phyloP scores from a whole-genome alignment of 768 basidiomycete species.

The Mycena rosella region DNA sequence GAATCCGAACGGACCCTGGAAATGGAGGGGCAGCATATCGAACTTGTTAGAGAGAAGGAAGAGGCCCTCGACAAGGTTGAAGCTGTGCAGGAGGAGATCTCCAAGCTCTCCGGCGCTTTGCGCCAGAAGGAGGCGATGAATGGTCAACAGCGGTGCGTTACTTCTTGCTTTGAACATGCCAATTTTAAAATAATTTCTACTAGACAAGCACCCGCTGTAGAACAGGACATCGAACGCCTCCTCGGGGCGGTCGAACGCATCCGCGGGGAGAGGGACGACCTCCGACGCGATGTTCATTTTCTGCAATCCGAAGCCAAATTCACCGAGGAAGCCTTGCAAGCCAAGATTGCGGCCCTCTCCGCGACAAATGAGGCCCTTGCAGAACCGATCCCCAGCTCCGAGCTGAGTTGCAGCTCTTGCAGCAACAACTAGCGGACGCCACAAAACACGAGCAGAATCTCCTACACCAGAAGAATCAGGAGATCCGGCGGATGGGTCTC shows the following conservation, averaged over 20 bases:
- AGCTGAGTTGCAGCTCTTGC: slow-evolving; percentile 47
- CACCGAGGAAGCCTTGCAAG: slow-evolving; percentile 69
- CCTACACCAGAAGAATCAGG: slow-evolving; percentile 43
- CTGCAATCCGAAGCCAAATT: slow-evolving; percentile 76
- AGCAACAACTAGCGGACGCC: slow-evolving; percentile 36
- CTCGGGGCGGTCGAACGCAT: slow-evolving; percentile 75
- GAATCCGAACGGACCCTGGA: slow-evolving; percentile 56
- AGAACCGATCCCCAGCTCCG: slow-evolving; percentile 44
- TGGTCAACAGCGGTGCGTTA: slow-evolving; percentile 32
- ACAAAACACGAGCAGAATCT: slow-evolving; percentile 33
- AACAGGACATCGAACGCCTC: slow-evolving; percentile 64
- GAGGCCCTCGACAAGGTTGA: slow-evolving; percentile 59
- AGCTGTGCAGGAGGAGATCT: slow-evolving; percentile 50
- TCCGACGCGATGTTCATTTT: slow-evolving; percentile 76
- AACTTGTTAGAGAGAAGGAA: slow-evolving; percentile 69
- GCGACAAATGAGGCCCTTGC: slow-evolving; percentile 22
- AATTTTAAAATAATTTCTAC: slow-evolving; percentile 5
- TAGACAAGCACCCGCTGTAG: slow-evolving; percentile 39
- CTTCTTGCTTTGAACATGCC: not conserved
- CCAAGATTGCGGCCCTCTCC: slow-evolving; percentile 55
- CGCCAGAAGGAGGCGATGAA: slow-evolving; percentile 39
- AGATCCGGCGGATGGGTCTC: slow-evolving; percentile 50
- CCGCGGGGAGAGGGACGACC: slow-evolving; percentile 72
- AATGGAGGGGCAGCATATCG: slow-evolving; percentile 57
- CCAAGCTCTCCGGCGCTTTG: slow-evolving; percentile 40